Evolutionary conservation across 371 early-diverging fungal genomes (phyloP), one percentile per base, ranked within the genome.

Genomic region (Nematocida sp.): DNA sequence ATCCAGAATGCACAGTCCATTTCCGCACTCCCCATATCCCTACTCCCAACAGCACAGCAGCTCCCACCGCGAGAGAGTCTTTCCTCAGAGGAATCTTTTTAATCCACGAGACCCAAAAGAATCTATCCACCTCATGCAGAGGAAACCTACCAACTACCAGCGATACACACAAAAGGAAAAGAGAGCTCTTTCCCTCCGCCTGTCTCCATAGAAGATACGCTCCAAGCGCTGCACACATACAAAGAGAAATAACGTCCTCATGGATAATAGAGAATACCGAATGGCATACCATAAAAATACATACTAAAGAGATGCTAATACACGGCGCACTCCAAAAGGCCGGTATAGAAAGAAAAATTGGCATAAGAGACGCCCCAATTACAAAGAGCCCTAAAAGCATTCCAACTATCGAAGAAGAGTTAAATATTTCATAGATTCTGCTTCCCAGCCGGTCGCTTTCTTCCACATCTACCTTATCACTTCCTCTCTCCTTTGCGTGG

Each of bases 221-320:
- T n/a, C 42, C 23, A n/a, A 55, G 20, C 3, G 18, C 42, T 3
- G 47, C 11, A 40, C 57, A 59, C 47, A 56, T 48, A 23, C 30
- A 9, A 11, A 68, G 18, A 48, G 69, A 68, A 26, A 68, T 68
- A 40, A 68, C 33, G 20, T 68, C 69, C 35, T 68, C 69, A 33
- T 68, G 69, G 30, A 68, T 68, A 28, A 68, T 49, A 9, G 69
- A 56, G 26, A 48, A 60, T 13, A 68, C 69, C 33, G 69, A 68
- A 49, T 68, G 69, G 7, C 55, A 56, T 1, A 68, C 60, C 69
- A 68, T 56, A 36, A 57, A 56, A 9, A 68, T 68, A 16, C 55
- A 4, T 16, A 60, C 13, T 5, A 57, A n/a, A n/a, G 69, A 68
- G 1, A 60, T 3, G 2, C 18, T 35, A 45, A 68, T 16, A 30